phyloP scores from a whole-genome alignment of 2,329 filamentous ascomycete species.

The Atkinsonella texensis region DNA sequence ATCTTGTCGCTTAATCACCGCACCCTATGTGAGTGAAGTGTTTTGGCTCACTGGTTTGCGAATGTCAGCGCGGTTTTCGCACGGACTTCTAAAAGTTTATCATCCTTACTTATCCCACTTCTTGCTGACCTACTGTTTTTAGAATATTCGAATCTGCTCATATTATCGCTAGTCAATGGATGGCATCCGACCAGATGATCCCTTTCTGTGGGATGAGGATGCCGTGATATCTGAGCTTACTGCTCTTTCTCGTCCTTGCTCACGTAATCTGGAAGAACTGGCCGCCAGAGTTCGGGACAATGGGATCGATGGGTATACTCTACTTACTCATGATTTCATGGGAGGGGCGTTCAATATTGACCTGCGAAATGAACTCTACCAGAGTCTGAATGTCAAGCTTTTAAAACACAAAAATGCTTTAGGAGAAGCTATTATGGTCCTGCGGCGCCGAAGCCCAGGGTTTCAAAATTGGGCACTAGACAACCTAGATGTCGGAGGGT shows the following conservation, averaged over 20 bases:
- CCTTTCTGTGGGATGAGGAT: slow-evolving; percentile 61
- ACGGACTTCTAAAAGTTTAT: background rate
- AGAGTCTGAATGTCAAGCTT: slow-evolving; percentile 43
- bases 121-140: background rate
- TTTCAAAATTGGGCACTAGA: slow-evolving; percentile 27
- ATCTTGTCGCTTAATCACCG: too few species aligned
- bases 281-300: slow-evolving; percentile 45
- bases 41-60: too few species aligned
- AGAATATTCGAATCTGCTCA: background rate
- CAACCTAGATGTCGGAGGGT: slow-evolving; percentile 1
- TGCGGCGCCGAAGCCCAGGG: slow-evolving; percentile 39
- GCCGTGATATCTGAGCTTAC: slow-evolving; percentile 57
- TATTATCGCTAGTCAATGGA: slow-evolving; percentile 15
- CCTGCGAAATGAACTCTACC: slow-evolving; percentile 33
- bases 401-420: slow-evolving; percentile 48
- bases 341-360: slow-evolving; percentile 15
- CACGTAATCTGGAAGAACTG: slow-evolving; percentile 35
- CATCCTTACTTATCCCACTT: background rate
- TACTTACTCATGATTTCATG: slow-evolving; percentile 46
- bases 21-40: too few species aligned
- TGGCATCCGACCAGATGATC: slow-evolving; percentile 37
- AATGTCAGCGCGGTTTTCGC: too few species aligned
- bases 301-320: slow-evolving; percentile 50
- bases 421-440: slow-evolving; percentile 40
- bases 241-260: slow-evolving; percentile 37